Conservation (phyloP, 2,329 filamentous ascomycete genomes). For the Nemania sp. region DNA sequence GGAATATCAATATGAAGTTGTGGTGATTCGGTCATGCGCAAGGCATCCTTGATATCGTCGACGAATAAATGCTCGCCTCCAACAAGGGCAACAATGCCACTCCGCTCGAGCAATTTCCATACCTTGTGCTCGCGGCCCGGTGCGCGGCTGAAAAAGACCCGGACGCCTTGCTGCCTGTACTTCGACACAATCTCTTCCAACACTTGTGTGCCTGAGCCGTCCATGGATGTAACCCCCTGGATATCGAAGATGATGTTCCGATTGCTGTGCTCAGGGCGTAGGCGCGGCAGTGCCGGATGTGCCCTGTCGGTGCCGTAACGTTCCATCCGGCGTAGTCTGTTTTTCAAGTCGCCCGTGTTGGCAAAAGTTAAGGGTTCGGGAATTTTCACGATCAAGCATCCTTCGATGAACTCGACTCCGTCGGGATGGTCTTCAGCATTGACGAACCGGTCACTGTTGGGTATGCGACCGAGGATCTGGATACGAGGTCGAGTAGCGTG, state of each 20-base stretch:
- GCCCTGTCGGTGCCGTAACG: conserved; percentile 84
- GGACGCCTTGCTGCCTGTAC: conserved; percentile 76
- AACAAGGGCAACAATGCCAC: conserved; percentile 82
- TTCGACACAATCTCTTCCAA: conserved; percentile 82
- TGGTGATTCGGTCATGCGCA: conserved; percentile 78
- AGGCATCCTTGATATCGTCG: conserved; percentile 78
- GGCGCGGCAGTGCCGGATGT: conserved; percentile 83
- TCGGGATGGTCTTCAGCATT: conserved; percentile 78
- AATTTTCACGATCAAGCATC: conserved; percentile 95
- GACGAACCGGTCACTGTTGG: conserved; percentile 80
- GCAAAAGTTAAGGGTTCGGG: conserved; percentile 95
- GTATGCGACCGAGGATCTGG: conserved; percentile 89
- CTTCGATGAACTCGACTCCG: conserved; percentile 83
- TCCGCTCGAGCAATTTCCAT: conserved; percentile 72
- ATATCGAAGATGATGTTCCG: conserved; percentile 95
- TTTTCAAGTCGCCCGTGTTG: conserved; percentile 91
- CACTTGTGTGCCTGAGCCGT: conserved; percentile 91
- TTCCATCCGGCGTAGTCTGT: conserved; percentile 79
- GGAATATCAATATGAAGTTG: conserved; percentile 39
- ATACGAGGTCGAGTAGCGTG: conserved; percentile 92
- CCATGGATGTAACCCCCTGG: conserved; percentile 92
- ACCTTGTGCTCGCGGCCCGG: conserved; percentile 58
- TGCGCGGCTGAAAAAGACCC: conserved; percentile 72
- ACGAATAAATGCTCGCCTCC: conserved; percentile 82
- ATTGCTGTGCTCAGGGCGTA: conserved; percentile 79